These are phyloP conservation scores for Yamadazyma dendronema DNA, from an alignment of 1,139 yeast genomes.

Conservation along the genomic window DNA sequence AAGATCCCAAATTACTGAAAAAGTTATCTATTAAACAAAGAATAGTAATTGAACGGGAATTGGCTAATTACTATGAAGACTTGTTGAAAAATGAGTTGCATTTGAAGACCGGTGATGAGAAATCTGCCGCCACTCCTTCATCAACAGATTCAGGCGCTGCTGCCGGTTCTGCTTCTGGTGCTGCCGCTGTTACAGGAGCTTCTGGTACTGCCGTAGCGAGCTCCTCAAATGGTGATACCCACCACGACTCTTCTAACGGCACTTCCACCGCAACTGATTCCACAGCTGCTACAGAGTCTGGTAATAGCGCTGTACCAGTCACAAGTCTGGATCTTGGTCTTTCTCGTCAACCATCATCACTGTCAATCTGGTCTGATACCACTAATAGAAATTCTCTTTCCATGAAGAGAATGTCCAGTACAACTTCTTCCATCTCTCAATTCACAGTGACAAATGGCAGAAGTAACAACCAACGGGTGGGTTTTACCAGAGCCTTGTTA, in stretches of 20 bases:
- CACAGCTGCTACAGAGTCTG: no score
- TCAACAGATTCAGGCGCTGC: background rate
- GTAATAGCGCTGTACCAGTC: background rate
- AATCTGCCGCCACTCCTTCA: background rate
- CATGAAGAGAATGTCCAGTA: conserved; percentile 32
- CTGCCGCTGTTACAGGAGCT: background rate
- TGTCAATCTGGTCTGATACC: conserved; percentile 43
- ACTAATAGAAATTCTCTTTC: conserved; percentile 27
- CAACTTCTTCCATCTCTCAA: conserved; percentile 32
- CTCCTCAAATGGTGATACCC: no score
- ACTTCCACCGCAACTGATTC: no score
- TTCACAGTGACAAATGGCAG: conserved; percentile 20
- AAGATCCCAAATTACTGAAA: conserved; percentile 27
- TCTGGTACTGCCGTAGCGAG: background rate
- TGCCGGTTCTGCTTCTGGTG: background rate
- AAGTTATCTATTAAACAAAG: conserved; percentile 39
- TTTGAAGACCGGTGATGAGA: conserved; percentile 29
- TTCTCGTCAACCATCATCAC: conserved; percentile 31
- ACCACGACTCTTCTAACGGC: background rate
- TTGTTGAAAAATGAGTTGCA: conserved; percentile 38
- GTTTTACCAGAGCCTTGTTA: conserved; percentile 43
- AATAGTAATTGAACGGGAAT: conserved; percentile 43
- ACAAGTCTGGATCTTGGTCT: conserved; percentile 14
- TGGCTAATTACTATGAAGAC: conserved; percentile 42
- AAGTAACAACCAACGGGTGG: conserved; percentile 26